Percentiles rank a stretch among this genome's conserved stretches.
Conservation (phyloP, 805 yeast genomes). For the Pachysolen tannophilus region DNA sequence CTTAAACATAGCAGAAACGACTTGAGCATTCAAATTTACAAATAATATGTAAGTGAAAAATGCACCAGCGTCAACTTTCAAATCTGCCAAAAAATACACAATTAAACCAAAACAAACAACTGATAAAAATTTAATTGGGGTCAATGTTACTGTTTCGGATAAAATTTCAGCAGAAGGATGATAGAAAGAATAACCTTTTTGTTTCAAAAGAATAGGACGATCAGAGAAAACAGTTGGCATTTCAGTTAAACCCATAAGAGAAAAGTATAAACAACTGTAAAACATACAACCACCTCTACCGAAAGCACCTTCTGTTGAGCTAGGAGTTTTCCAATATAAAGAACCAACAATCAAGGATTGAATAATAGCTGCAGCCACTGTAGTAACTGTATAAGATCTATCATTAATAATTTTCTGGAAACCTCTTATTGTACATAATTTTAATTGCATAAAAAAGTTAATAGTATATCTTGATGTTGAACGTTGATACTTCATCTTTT, state of each 20-base stretch:
- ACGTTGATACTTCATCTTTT: constrained; percentile 29
- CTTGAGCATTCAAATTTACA: constrained; percentile 32
- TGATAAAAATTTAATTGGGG: constrained; percentile 51
- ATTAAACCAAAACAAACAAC: constrained; percentile 37
- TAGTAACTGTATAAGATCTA: constrained; percentile 37
- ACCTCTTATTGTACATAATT: constrained; percentile 40
- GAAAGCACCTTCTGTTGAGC: constrained; percentile 47
- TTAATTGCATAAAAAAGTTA: constrained; percentile 40
- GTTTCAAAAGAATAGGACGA: constrained; percentile 60
- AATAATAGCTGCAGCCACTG: constrained; percentile 36
- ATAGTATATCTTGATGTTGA: constrained; percentile 34
- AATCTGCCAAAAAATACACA: constrained; percentile 48
- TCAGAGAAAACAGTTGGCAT: constrained; percentile 36
- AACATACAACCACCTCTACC: constrained; percentile 58
- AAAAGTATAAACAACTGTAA: constrained; percentile 47
- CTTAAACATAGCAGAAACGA: constrained; percentile 46
- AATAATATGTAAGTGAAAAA: constrained; percentile 46
- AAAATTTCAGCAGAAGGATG: constrained; percentile 70
- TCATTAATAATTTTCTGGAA: constrained; percentile 52
- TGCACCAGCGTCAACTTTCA: constrained; percentile 40
- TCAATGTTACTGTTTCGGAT: constrained; percentile 49
- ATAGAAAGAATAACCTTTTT: constrained; percentile 62
- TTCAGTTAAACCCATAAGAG: constrained; percentile 41
- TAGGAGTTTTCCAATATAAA: constrained; percentile 45
- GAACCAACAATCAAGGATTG: constrained; percentile 63